A percentile compares a stretch with the other conserved stretches of the same genome.
These are phyloP conservation scores for Elsinoe fawcettii DNA, from an alignment of 2,329 filamentous ascomycete genomes.

Conservation along the genomic window DNA sequence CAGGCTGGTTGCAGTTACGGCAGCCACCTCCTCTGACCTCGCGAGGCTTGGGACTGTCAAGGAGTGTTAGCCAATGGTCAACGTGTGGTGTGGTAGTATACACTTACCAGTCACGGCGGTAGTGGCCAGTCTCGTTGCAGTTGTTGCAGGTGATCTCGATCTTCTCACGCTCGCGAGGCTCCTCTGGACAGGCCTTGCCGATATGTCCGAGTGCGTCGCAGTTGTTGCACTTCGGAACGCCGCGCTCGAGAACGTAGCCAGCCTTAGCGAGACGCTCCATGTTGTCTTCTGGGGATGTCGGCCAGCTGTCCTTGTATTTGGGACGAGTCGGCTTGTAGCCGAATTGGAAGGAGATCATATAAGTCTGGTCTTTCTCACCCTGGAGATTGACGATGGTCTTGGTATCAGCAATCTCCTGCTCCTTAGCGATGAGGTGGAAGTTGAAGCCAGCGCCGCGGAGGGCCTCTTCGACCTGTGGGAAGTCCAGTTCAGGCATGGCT, in stretches of 20 bases:
- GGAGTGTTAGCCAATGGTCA: neutral
- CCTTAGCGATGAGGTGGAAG: constrained; percentile 57
- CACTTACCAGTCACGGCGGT: constrained; percentile 17
- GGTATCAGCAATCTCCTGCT: constrained; percentile 45
- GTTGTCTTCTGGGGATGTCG: constrained; percentile 42
- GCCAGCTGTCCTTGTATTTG: constrained; percentile 43
- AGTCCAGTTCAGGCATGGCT: constrained; percentile 49
- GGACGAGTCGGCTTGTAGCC: constrained; percentile 40
- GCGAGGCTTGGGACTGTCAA: constrained; percentile 40
- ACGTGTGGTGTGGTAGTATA: neutral
- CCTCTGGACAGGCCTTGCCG: constrained; percentile 41
- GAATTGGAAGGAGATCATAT: constrained; percentile 43
- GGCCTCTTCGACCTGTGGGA: constrained; percentile 52
- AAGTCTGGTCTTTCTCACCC: constrained; percentile 50
- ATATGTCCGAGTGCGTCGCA: constrained; percentile 46
- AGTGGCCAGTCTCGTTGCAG: constrained; percentile 40
- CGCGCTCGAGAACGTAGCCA: constrained; percentile 43
- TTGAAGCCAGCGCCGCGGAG: constrained; percentile 49
- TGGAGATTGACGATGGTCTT: constrained; percentile 67
- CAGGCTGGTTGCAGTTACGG: constrained; percentile 17
- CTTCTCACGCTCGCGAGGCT: constrained; percentile 34
- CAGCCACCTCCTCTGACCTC: constrained; percentile 15
- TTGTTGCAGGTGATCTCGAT: constrained; percentile 44
- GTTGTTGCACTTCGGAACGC: constrained; percentile 44
- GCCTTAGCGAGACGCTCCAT: constrained; percentile 44